Evolutionary conservation across 2,329 filamentous ascomycete species (phyloP), one percentile per base, ranked within the genome.

Genomic region (Clarireedia hainanense): DNA sequence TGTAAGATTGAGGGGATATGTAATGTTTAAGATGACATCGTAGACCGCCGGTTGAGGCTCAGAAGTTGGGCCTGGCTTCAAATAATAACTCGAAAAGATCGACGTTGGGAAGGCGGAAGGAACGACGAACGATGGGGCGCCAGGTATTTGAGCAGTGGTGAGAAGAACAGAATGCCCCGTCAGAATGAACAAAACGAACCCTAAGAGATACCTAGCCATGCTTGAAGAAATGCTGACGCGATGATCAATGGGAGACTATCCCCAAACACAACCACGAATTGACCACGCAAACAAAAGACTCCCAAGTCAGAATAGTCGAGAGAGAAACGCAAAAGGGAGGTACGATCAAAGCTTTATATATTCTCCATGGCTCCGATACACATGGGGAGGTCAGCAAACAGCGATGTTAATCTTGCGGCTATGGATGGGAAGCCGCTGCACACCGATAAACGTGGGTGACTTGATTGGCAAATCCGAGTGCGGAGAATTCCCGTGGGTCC

Each of bases 1-100:
- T 0, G 80, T 83, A 50, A 83, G 65, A 58, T 80, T 78, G 34
- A 74, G 68, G 1, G 77, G 78, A 56, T 73, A 83, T 2, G 77
- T 81, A 58, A 75, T 71, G 59, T 81, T 77, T 47, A 81, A 65
- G 27, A 81, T 68, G 0, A 78, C 76, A 65, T 83, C 80, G 58
- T 74, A 71, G 4, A 84, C 64, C 14, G 73, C 74, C 27, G 77
- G 77, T 60, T 80, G 77, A n/a, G 77, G 77, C 64, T 80, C 71
- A 58, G 72, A 68, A n/a, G 74, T 77, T 50, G 73, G 68, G 24
- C 67, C 63, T 3, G 75, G 72, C 20, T 72, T 69, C 54, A 73
- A 67, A 61, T 76, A 76, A 62, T 80, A 80, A 52, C 71, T 77
- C 27, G 73, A 71, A 63, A 78, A 80, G 7, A 72, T 74, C 4